Evolutionary conservation across 768 basidiomycete species (phyloP).

Genomic region (Hemileccinum rubropunctum): DNA sequence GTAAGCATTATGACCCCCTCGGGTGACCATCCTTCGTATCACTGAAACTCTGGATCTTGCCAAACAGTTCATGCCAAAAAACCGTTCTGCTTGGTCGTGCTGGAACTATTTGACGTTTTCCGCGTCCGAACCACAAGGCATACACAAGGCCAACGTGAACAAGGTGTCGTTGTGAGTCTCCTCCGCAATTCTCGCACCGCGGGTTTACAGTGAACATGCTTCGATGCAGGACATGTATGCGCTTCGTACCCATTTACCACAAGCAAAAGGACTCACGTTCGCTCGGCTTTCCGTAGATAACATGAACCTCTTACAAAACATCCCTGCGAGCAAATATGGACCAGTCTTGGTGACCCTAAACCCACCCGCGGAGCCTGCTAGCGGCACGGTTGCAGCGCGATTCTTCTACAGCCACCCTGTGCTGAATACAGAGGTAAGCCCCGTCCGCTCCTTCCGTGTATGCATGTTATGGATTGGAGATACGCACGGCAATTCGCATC

Average conservation of each 20-base stretch:
- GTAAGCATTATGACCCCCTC: slow-evolving; percentile 37
- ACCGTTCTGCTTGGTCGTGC: slow-evolving; percentile 63
- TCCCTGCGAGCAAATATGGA: slow-evolving; percentile 57
- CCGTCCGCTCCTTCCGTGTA: too few species aligned
- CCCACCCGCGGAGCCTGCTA: slow-evolving; percentile 53
- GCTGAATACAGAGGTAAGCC: slow-evolving; percentile 35
- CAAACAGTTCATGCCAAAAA: slow-evolving; percentile 63
- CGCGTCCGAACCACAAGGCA: slow-evolving; percentile 33
- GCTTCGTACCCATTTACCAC: background rate
- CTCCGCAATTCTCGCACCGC: background rate
- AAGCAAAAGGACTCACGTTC: background rate
- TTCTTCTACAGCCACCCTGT: slow-evolving; percentile 72
- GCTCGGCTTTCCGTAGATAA: slow-evolving; percentile 42
- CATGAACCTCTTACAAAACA: slow-evolving; percentile 83
- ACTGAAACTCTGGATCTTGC: background rate
- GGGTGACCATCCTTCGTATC: background rate
- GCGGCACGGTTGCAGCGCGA: slow-evolving; percentile 43
- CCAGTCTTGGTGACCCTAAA: slow-evolving; percentile 72
- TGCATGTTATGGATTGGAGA: background rate
- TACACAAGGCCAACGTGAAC: slow-evolving; percentile 47
- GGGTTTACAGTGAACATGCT: background rate
- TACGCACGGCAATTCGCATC: background rate
- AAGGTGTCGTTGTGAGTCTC: slow-evolving; percentile 57
- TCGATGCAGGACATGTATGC: slow-evolving; percentile 43
- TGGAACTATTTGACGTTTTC: slow-evolving; percentile 77